A percentile compares a stretch with the other conserved stretches of the same genome.
These are phyloP conservation scores for Rhodosorus marinus DNA, from an alignment of 23 red algal species.

Conservation along the genomic window DNA sequence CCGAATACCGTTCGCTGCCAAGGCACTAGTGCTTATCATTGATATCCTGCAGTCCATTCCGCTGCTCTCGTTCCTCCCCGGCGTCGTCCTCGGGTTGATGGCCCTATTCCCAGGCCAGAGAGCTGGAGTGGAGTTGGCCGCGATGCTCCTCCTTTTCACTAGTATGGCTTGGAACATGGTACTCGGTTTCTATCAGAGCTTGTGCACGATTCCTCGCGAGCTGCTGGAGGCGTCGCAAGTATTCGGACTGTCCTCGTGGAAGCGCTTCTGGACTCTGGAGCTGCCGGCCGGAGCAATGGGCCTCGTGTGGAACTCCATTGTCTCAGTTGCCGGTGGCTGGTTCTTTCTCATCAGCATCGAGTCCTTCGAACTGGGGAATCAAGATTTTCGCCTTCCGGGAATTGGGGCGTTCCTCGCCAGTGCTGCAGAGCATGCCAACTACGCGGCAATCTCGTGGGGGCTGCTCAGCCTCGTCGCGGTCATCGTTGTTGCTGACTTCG, in stretches of 20 bases:
- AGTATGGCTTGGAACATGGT: constrained; percentile 99
- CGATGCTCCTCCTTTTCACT: constrained; percentile 87
- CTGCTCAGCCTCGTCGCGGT: constrained; percentile 45
- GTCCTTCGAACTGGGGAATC: constrained; percentile 72
- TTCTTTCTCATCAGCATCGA: constrained; percentile 99
- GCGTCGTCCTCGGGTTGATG: constrained; percentile 78
- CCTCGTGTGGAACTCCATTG: constrained; percentile 94
- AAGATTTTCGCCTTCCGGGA: constrained; percentile 86
- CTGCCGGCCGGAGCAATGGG: constrained; percentile 59
- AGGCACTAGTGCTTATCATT: constrained; percentile 65
- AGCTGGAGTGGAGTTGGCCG: constrained; percentile 82
- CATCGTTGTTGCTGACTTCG: constrained; percentile 68
- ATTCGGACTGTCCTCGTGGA: constrained; percentile 70
- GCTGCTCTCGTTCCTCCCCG: constrained; percentile 84
- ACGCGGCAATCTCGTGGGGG: constrained; percentile 36
- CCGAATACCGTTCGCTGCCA: constrained; percentile 70
- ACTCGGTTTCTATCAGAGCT: constrained; percentile 86
- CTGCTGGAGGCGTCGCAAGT: constrained; percentile 58
- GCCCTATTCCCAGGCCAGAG: constrained; percentile 73
- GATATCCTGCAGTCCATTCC: constrained; percentile 89
- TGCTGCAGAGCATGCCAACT: constrained; percentile 60
- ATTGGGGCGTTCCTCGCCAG: constrained; percentile 74
- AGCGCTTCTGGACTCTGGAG: constrained; percentile 87
- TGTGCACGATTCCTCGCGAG: constrained; percentile 72
- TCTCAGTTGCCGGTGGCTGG: constrained; percentile 96